Evolutionary conservation across 352 stramenopile species (phyloP), one percentile per base, ranked within the genome.

Genomic region (Phytophthora agathidicida): DNA sequence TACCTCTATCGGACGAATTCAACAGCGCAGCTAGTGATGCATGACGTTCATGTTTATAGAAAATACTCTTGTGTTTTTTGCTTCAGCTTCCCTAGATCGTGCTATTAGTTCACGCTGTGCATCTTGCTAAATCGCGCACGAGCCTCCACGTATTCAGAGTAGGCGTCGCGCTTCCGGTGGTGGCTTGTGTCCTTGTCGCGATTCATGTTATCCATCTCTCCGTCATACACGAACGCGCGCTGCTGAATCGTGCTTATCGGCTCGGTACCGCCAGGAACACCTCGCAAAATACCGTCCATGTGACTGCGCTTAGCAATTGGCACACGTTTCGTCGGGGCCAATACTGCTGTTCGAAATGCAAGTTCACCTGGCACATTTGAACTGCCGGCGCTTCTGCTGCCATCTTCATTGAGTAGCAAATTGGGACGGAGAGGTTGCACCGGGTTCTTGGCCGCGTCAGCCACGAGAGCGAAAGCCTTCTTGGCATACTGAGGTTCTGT

Each of bases 111-210:
- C 16, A 95, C 86, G 45, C 84, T 93, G 65, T 95, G 86, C 84
- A 95, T 93, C 63, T 95, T 95, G 60, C 84, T 94, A 69, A 95
- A 95, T 14, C 86, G 80, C 23, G 84, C 86, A 37, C 84, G 78
- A n/a, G 86, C 86, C 57, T 95, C 86, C 44, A 95, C 84, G 49
- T 95, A 95, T 45, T 94, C 86, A 7, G 86, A 95, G 74, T 95
- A 93, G 31, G 82, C 70, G 51, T 95, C 86, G 35, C 85, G 84
- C 62, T 95, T 95, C 43, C 86, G 84, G 55, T 89, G 81, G 53
- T 86, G 80, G 20, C 68, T 76, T 33, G 71, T 84, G 59, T 94
- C 68, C 63, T 93, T 95, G 41, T 81, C 65, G 32, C 57, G 59
- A 60, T 93, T 92, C 81, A 93, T 91, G 9, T 53, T 67, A n/a